phyloP scores from a whole-genome alignment of 1,139 yeast species.

The Saccharomyces hybrid region DNA sequence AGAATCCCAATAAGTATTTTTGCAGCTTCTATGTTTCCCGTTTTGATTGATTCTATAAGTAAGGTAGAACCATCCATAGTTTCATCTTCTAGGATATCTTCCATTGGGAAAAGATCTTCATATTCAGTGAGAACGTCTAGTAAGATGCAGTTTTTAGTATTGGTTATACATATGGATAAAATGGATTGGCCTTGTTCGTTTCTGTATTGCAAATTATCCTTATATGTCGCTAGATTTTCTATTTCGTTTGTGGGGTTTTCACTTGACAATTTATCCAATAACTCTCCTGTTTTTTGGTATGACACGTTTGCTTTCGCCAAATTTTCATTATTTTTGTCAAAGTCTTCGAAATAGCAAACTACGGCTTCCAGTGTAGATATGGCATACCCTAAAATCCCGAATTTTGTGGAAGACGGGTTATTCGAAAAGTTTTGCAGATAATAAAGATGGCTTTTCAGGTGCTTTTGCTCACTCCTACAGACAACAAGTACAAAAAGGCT shows the following conservation, averaged over 20 bases:
- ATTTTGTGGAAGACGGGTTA: constrained; percentile 37
- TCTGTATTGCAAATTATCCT: constrained; percentile 36
- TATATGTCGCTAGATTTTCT: constrained; percentile 4
- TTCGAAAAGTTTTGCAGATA: constrained; percentile 59
- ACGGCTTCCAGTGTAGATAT: constrained; percentile 83
- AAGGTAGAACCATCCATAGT: constrained; percentile 50
- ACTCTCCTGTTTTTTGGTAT: constrained; percentile 5
- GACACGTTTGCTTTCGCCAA: constrained; percentile 6
- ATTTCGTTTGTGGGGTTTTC: constrained; percentile 34
- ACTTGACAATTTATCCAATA: constrained; percentile 14
- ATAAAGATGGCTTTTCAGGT: constrained; percentile 56
- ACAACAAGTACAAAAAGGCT: constrained; percentile 68
- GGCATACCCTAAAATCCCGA: constrained; percentile 54
- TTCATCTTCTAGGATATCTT: constrained; percentile 59
- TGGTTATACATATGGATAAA: constrained; percentile 45
- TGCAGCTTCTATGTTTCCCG: constrained; percentile 45
- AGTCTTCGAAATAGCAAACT: constrained; percentile 41
- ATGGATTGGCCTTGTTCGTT: constrained; percentile 63
- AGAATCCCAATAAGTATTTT: constrained; percentile 44
- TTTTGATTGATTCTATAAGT: constrained; percentile 52
- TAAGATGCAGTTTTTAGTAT: constrained; percentile 41
- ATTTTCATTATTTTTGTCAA: constrained; percentile 7
- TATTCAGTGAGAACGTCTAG: constrained; percentile 39
- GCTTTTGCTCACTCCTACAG: constrained; percentile 51
- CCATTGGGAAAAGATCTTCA: constrained; percentile 49